phyloP scores from a whole-genome alignment of 2,329 filamentous ascomycete genomes.

The Emericellopsis cladophorae region DNA sequence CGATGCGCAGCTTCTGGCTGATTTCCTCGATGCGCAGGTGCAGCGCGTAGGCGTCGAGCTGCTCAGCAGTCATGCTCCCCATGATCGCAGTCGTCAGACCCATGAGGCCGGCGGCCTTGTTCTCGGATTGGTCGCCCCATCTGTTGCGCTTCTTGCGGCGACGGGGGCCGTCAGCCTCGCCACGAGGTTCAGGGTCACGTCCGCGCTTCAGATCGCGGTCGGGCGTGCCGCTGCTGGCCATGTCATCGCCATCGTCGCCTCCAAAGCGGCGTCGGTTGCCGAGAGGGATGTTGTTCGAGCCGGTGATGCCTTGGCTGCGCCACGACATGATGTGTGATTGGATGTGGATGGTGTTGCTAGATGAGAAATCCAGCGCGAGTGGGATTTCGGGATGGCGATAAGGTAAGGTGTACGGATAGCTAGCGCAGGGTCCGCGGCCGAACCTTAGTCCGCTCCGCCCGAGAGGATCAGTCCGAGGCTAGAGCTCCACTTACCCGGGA shows the following conservation, averaged over 20 bases:
- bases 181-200: slow-evolving; percentile 73
- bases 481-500: no score
- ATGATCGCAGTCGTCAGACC: slow-evolving; percentile 92
- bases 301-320: slow-evolving; percentile 76
- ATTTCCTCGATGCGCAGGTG: slow-evolving; percentile 98
- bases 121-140: slow-evolving; percentile 95
- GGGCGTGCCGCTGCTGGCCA: slow-evolving; percentile 14
- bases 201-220: slow-evolving; percentile 65
- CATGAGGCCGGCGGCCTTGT: slow-evolving; percentile 97
- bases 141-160: slow-evolving; percentile 97
- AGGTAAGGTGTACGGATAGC: no score
- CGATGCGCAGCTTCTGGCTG: slow-evolving; percentile 96
- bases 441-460: no score
- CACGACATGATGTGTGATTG: slow-evolving; percentile 38
- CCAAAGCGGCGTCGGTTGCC: slow-evolving; percentile 75
- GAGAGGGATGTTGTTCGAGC: slow-evolving; percentile 94
- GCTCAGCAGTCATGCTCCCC: slow-evolving; percentile 96
- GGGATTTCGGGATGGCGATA: no score
- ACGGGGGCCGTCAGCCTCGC: slow-evolving; percentile 61
- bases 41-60: slow-evolving; percentile 92
- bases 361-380: no score
- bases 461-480: no score
- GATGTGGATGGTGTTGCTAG: no score
- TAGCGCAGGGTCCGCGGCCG: no score
- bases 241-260: slow-evolving; percentile 40